Evolutionary conservation across 352 stramenopile genomes (phyloP).

Genomic region (Phytophthora colocasiae): DNA sequence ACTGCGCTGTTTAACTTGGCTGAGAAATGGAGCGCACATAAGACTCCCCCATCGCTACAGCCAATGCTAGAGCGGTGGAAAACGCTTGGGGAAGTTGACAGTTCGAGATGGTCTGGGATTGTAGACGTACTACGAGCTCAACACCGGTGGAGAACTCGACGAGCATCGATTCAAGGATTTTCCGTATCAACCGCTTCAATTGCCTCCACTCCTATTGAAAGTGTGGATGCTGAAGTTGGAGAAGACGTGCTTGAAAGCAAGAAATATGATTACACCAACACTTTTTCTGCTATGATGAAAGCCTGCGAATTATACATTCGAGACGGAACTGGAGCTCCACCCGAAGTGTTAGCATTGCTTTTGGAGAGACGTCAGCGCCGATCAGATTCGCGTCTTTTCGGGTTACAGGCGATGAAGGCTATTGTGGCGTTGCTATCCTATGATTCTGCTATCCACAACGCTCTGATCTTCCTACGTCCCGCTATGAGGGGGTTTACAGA

Average conservation of each 20-base stretch:
- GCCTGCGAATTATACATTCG: conserved; percentile 90
- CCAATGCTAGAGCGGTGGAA: conserved; percentile 90
- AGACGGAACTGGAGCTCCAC: conserved; percentile 79
- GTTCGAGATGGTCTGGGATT: conserved; percentile 87
- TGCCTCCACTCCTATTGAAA: conserved; percentile 8
- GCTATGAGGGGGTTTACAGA: conserved; percentile 88
- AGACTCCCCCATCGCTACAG: conserved; percentile 81
- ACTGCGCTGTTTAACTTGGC: conserved; percentile 81
- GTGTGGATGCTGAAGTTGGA: conserved; percentile 18
- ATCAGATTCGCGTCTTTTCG: conserved; percentile 79
- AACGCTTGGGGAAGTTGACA: conserved; percentile 75
- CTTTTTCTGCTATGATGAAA: conserved; percentile 83
- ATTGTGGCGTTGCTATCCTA: conserved; percentile 78
- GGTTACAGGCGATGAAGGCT: conserved; percentile 83
- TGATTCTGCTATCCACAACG: conserved; percentile 78
- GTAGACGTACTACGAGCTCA: conserved; percentile 86
- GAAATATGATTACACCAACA: conserved; percentile 64
- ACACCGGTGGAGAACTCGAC: conserved; percentile 60
- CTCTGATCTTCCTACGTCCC: conserved; percentile 83
- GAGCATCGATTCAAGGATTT: conserved; percentile 52
- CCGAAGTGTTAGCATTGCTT: conserved; percentile 73
- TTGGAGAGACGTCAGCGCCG: conserved; percentile 78
- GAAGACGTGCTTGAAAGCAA: conserved; percentile 35
- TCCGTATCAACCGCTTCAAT: background rate
- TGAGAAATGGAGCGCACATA: conserved; percentile 88